These are phyloP conservation scores for Cutaneotrichosporon sp. DNA, from an alignment of 1,284 basidiomycete genomes.

Conservation along the genomic window DNA sequence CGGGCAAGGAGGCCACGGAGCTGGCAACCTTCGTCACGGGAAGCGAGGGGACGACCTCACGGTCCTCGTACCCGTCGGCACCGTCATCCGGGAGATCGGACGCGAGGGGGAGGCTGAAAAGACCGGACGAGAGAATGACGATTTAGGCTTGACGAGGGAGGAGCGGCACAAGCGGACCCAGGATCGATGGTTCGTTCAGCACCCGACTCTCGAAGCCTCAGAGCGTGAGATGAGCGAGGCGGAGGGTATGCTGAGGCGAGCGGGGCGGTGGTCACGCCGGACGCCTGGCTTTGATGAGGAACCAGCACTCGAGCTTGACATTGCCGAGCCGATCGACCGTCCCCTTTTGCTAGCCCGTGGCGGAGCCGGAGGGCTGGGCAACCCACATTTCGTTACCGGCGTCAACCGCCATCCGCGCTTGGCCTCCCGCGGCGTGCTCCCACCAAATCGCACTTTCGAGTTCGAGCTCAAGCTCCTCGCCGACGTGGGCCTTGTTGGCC, in stretches of 20 bases:
- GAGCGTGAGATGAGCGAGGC: slow-evolving; percentile 66
- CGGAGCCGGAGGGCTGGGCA: slow-evolving; percentile 81
- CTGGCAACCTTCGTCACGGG: slow-evolving; percentile 80
- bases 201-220: slow-evolving; percentile 61
- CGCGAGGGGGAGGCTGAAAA: slow-evolving; percentile 58
- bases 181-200: slow-evolving; percentile 70
- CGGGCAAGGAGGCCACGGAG: slow-evolving; percentile 63
- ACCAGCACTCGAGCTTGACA: slow-evolving; percentile 63
- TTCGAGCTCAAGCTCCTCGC: slow-evolving; percentile 94
- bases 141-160: slow-evolving; percentile 20
- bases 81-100: slow-evolving; percentile 71
- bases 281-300: slow-evolving; percentile 29
- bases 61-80: slow-evolving; percentile 79
- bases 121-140: slow-evolving; percentile 46
- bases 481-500: slow-evolving; percentile 85
- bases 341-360: slow-evolving; percentile 70
- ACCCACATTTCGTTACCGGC: slow-evolving; percentile 65
- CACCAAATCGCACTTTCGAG: slow-evolving; percentile 73
- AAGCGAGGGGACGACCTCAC: slow-evolving; percentile 64
- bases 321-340: slow-evolving; percentile 52
- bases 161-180: slow-evolving; percentile 51
- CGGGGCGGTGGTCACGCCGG: slow-evolving; percentile 54
- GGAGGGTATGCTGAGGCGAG: slow-evolving; percentile 59
- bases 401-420: slow-evolving; percentile 67
- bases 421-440: slow-evolving; percentile 71